Evolutionary conservation across 805 yeast genomes (phyloP).

Genomic region (Suhomyces sp.): DNA sequence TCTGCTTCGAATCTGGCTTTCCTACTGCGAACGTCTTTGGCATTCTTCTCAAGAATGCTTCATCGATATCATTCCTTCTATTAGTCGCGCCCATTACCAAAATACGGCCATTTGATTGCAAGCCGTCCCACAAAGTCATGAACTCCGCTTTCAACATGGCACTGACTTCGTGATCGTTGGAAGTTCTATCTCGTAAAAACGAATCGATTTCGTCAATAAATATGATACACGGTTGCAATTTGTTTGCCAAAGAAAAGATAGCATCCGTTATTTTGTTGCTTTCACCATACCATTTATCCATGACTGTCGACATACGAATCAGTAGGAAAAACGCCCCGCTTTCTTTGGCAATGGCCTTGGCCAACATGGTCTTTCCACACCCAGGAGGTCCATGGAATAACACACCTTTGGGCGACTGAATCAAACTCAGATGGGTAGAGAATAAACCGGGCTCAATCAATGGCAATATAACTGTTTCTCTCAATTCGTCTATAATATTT

Average conservation of each 20-base stretch:
- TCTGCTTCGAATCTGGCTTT: conserved; percentile 66
- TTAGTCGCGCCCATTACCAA: conserved; percentile 94
- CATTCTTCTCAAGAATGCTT: conserved; percentile 87
- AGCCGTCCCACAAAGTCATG: conserved; percentile 97
- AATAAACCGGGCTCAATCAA: conserved; percentile 71
- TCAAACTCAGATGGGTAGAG: conserved; percentile 59
- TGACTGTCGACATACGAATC: conserved; percentile 86
- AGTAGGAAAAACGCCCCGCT: conserved; percentile 89
- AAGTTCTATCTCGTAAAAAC: conserved; percentile 78
- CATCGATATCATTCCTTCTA: conserved; percentile 86
- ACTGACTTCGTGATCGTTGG: conserved; percentile 91
- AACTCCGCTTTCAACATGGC: conserved; percentile 93
- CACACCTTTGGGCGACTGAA: conserved; percentile 94
- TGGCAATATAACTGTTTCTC: conserved; percentile 88
- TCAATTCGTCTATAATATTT: conserved; percentile 73
- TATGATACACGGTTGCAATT: conserved; percentile 90
- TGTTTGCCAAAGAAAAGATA: conserved; percentile 81
- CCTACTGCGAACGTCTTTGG: conserved; percentile 84
- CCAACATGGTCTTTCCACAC: conserved; percentile 96
- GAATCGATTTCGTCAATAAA: conserved; percentile 97
- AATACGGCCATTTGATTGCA: conserved; percentile 71
- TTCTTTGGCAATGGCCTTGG: conserved; percentile 90
- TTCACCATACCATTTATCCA: conserved; percentile 99
- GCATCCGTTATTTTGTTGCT: conserved; percentile 93
- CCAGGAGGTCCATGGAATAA: conserved; percentile 95